Evolutionary conservation across 2,329 filamentous ascomycete genomes (phyloP), one percentile per base, ranked within the genome.

Genomic region (Orbilia ellipsospora): DNA sequence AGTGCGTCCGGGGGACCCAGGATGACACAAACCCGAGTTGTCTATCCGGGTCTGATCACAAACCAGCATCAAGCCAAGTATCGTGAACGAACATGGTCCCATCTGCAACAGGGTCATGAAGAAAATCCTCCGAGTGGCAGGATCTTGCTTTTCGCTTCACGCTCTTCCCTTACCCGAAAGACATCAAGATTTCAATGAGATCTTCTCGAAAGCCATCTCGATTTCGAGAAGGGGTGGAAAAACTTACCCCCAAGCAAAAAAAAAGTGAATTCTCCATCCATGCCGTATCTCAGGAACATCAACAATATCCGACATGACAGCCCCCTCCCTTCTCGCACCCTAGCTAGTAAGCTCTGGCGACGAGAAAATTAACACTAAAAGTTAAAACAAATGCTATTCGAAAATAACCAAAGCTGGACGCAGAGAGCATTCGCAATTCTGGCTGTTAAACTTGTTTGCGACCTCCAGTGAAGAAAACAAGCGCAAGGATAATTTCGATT

Each of bases 41-140:
- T 75, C 64, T 68, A 75, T 69, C 72, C 72, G 72, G 72, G 72
- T 69, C 64, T 69, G 72, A 75, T 74, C 70, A 62, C 62, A 64
- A 48, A 56, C 70, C 70, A 75, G 64, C 72, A 75, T 75, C 72
- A 64, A 75, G 72, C 72, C 72, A 75, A 75, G 72, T 75, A 75
- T 75, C 64, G 59, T 59, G 64, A 75, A 60, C 55, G 64, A 75
- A 60, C 72, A 75, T 69, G 72, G 72, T 63, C 44, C 44, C 59
- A 68, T 68, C 72, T 75, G 72, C 72, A 70, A 65, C 72, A 75
- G 72, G 72, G 72, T 75, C 62, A 70, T 56, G 52, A 52, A 69
- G 64, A 75, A 74, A 75, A 75, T 75, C 64, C 72, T 75, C 72
- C 72, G 72, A 75, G 72, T 75, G 72, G 72, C 64, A 75, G 72